Evolutionary conservation across 208 protist genomes (phyloP).

Genomic region (Angomonas ambiguus): DNA sequence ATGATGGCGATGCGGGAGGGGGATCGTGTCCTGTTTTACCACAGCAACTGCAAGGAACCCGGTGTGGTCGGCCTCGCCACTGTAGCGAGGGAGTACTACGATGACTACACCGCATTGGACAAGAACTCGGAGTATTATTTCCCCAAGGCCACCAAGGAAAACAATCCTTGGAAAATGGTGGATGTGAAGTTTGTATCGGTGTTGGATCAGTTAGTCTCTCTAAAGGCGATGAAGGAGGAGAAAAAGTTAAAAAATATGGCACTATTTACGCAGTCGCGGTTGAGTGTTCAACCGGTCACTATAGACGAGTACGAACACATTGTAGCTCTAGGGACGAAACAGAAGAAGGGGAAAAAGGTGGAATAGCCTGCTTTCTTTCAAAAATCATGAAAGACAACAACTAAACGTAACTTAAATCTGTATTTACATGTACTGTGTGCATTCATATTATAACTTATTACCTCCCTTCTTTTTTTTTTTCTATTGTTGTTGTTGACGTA

Average conservation of each 20-base stretch:
- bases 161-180: slow-evolving; percentile 85
- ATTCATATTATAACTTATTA: not conserved
- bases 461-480: not conserved
- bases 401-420: too few species aligned
- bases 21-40: slow-evolving; percentile 82
- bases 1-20: slow-evolving; percentile 77
- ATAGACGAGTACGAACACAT: slow-evolving; percentile 61
- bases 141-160: slow-evolving; percentile 48
- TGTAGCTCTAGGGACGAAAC: slow-evolving; percentile 21
- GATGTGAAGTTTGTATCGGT: slow-evolving; percentile 71
- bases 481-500: not conserved
- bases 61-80: slow-evolving; percentile 70
- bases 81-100: slow-evolving; percentile 51
- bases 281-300: slow-evolving; percentile 73
- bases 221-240: slow-evolving; percentile 52
- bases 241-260: slow-evolving; percentile 56
- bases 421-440: not conserved
- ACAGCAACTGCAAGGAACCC: slow-evolving; percentile 77
- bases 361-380: not conserved
- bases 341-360: not conserved
- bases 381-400: too few species aligned
- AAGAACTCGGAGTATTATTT: slow-evolving; percentile 70
- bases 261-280: slow-evolving; percentile 54
- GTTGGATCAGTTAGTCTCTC: slow-evolving; percentile 42
- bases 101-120: slow-evolving; percentile 76